phyloP scores from a whole-genome alignment of 2,329 filamentous ascomycete species.

The Epichloe baconii region DNA sequence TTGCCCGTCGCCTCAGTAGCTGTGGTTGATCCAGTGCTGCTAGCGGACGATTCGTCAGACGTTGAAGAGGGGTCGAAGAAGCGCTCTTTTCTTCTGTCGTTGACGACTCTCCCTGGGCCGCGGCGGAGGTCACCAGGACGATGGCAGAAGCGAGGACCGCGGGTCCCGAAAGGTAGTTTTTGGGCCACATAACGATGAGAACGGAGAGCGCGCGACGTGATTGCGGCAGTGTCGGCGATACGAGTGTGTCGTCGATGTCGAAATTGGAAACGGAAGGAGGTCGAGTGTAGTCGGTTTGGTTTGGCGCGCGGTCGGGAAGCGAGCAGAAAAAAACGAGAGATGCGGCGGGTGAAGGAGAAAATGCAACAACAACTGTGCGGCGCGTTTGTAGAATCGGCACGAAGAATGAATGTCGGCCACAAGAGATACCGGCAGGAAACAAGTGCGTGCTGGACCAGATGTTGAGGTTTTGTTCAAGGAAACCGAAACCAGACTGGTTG shows the following conservation, averaged over 20 bases:
- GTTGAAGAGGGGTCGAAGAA: not conserved
- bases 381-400: not conserved
- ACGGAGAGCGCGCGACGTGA: not conserved
- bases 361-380: not conserved
- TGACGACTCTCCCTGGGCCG: constrained; percentile 17
- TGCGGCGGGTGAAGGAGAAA: not conserved
- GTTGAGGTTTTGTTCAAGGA: not conserved
- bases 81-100: constrained; percentile 6
- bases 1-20: constrained; percentile 6
- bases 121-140: constrained; percentile 16
- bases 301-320: not conserved
- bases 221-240: not conserved
- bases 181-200: constrained; percentile 13
- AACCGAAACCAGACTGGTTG: too few relatives aligned
- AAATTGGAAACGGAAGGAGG: not conserved
- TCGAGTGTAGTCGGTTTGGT: not conserved
- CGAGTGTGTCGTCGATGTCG: not conserved
- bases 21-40: constrained; percentile 7
- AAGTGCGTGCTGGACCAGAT: not conserved
- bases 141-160: constrained; percentile 16
- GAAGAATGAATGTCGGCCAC: not conserved
- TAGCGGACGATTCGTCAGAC: constrained; percentile 9
- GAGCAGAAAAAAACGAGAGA: not conserved
- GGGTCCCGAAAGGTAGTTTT: constrained; percentile 14
- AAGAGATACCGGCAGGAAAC: not conserved